Conservation (phyloP, 805 yeast genomes). For the Ogataea chonburiensis region DNA sequence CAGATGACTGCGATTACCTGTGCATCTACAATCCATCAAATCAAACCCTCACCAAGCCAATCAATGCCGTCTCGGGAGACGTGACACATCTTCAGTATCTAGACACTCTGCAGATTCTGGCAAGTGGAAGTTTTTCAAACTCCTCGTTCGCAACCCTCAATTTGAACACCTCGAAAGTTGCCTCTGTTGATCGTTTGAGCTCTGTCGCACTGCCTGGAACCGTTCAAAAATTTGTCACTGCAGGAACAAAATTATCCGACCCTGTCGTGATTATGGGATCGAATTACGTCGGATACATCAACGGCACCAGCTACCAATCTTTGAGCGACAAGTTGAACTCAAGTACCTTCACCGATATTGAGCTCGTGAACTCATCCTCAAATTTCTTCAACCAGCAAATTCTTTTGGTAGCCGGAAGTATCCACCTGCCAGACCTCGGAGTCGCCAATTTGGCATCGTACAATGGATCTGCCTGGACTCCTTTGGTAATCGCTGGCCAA, state of each 20-base stretch:
- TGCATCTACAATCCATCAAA: slow-evolving; percentile 62
- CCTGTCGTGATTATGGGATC: slow-evolving; percentile 44
- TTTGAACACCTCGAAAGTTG: slow-evolving; percentile 40
- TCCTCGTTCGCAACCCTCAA: slow-evolving; percentile 54
- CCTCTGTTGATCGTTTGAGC: slow-evolving; percentile 12
- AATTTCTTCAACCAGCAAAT: slow-evolving; percentile 45
- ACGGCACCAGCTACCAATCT: slow-evolving; percentile 49
- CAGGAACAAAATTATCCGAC: slow-evolving; percentile 33
- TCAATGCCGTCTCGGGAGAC: slow-evolving; percentile 44
- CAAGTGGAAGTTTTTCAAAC: slow-evolving; percentile 52
- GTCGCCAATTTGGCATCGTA: slow-evolving; percentile 58
- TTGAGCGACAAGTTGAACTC: slow-evolving; percentile 35
- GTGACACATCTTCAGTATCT: slow-evolving; percentile 54
- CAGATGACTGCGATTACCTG: slow-evolving; percentile 51
- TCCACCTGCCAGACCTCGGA: slow-evolving; percentile 52
- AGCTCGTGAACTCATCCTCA: slow-evolving; percentile 31
- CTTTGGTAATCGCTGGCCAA: slow-evolving; percentile 50
- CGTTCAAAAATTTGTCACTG: slow-evolving; percentile 26
- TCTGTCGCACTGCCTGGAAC: slow-evolving; percentile 33
- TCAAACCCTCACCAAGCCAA: slow-evolving; percentile 53
- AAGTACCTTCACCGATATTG: slow-evolving; percentile 43
- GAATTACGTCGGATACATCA: slow-evolving; percentile 38
- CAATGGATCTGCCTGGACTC: slow-evolving; percentile 68
- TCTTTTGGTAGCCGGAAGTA: slow-evolving; percentile 57
- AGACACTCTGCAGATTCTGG: slow-evolving; percentile 36